Evolutionary conservation across 2,329 filamentous ascomycete genomes (phyloP).

Genomic region (Sphaerulina populicola): DNA sequence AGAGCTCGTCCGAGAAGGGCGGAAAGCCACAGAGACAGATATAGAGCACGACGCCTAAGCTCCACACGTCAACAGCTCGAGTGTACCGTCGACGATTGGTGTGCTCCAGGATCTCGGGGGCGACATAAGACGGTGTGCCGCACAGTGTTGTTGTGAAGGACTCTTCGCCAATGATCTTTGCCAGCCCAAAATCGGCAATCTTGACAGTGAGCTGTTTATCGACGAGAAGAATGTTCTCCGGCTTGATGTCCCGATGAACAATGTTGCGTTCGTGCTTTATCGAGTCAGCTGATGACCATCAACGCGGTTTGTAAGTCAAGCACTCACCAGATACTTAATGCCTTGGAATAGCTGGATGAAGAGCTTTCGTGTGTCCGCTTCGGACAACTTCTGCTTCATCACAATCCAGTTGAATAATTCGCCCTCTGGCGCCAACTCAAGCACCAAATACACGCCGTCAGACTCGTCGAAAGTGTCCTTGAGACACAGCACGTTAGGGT

Average conservation of each 20-base stretch:
- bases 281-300: slow-evolving; percentile 9
- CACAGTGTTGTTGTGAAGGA: slow-evolving; percentile 94
- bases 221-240: slow-evolving; percentile 85
- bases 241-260: slow-evolving; percentile 95
- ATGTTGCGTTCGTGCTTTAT: slow-evolving; percentile 91
- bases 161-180: slow-evolving; percentile 97
- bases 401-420: slow-evolving; percentile 96
- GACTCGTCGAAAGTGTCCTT: slow-evolving; percentile 92
- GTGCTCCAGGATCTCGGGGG: slow-evolving; percentile 85
- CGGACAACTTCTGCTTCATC: slow-evolving; percentile 76
- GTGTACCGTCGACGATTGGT: slow-evolving; percentile 79
- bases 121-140: slow-evolving; percentile 84
- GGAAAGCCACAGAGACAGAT: slow-evolving; percentile 96
- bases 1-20: slow-evolving; percentile 91
- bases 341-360: slow-evolving; percentile 89
- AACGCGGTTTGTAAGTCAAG: slow-evolving; percentile 18
- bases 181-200: slow-evolving; percentile 89
- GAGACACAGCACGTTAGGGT: slow-evolving; percentile 83
- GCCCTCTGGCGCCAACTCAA: slow-evolving; percentile 84
- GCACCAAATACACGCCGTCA: slow-evolving; percentile 80
- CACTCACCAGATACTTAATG: slow-evolving; percentile 81
- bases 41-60: slow-evolving; percentile 92
- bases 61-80: slow-evolving; percentile 93
- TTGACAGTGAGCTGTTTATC: slow-evolving; percentile 83
- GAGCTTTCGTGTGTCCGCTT: slow-evolving; percentile 74